Base-by-base conservation (phyloP, 345 rosid genomes). In the Mercurialis annua region DNA sequence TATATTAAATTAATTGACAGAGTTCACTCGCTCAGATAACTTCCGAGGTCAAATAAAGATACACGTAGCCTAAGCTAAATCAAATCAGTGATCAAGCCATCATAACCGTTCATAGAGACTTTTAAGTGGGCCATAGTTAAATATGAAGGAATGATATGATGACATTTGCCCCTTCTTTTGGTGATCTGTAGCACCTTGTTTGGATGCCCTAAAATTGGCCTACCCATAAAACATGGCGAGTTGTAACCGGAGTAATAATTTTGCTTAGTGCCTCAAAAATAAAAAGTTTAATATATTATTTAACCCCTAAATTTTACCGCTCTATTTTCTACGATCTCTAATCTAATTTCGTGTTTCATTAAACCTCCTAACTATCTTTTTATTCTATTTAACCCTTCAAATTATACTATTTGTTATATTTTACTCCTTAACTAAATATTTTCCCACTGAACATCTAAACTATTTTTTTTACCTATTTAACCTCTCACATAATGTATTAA, bases 241-340 rank as follows among this genome's bases (percentile, higher is more conserved):
- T n/a, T 60, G 56, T 53, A 46, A 14, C 56, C 71, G 71, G 64
- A 68, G n/a, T n/a, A n/a, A n/a, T n/a, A n/a, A n/a, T n/a, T n/a
- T n/a, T n/a, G n/a, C n/a, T n/a, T n/a, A n/a, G n/a, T n/a, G n/a
- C n/a, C n/a, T n/a, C n/a, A n/a, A n/a, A n/a, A n/a, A n/a, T n/a
- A n/a, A n/a, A n/a, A n/a, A n/a, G n/a, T n/a, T n/a, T n/a, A n/a
- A n/a, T n/a, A n/a, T n/a, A n/a, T n/a, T n/a, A n/a, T n/a, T n/a
- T n/a, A n/a, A n/a, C n/a, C n/a, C n/a, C n/a, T n/a, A n/a, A n/a
- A n/a, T n/a, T n/a, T n/a, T n/a, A n/a, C n/a, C n/a, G n/a, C n/a
- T n/a, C n/a, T n/a, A n/a, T n/a, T n/a, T n/a, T n/a, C n/a, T n/a
- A n/a, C n/a, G n/a, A n/a, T n/a, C n/a, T n/a, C n/a, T n/a, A n/a